Percentiles rank a stretch among this genome's conserved stretches.
Conservation (phyloP, 2,329 filamentous ascomycete species). For the Diaporthe vaccinii region DNA sequence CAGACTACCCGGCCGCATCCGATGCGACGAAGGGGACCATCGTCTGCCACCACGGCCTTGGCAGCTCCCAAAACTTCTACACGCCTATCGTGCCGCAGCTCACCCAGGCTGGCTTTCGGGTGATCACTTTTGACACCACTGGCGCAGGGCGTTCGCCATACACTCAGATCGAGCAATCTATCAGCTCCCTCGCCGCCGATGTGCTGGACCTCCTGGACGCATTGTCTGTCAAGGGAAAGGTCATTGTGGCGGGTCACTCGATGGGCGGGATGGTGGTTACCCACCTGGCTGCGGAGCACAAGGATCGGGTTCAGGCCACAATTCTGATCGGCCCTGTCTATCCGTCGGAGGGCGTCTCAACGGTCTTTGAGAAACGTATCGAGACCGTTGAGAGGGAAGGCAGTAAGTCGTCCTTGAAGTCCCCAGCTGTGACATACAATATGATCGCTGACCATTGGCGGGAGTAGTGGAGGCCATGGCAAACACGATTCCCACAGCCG, state of each 20-base stretch:
- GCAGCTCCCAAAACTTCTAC: conserved; percentile 38
- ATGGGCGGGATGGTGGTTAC: conserved; percentile 78
- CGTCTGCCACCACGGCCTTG: conserved; percentile 38
- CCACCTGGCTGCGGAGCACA: conserved; percentile 64
- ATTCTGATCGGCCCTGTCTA: conserved; percentile 76
- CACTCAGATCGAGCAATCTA: conserved; percentile 33
- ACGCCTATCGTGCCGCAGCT: conserved; percentile 30
- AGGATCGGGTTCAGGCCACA: conserved; percentile 51
- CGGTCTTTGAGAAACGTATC: conserved; percentile 36
- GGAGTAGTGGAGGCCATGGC: conserved; percentile 32
- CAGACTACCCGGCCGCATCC: conserved; percentile 31
- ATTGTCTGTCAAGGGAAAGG: conserved; percentile 62
- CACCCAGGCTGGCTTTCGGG: conserved; percentile 23
- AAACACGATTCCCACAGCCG: conserved; percentile 47
- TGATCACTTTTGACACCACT: conserved; percentile 28
- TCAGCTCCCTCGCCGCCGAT: conserved; percentile 61
- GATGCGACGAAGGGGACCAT: conserved; percentile 28
- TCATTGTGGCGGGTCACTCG: conserved; percentile 74
- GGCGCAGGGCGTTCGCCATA: conserved; percentile 34
- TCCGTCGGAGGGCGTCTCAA: conserved; percentile 58
- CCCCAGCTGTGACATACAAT: too few relatives aligned
- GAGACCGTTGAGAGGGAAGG: conserved; percentile 59
- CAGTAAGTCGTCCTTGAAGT: neutral
- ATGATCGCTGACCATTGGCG: neutral
- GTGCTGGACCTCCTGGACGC: conserved; percentile 65